Evolutionary conservation across 495 filamentous ascomycete species (phyloP), one percentile per base, ranked within the genome.

Genomic region (Penicillium waksmanii): DNA sequence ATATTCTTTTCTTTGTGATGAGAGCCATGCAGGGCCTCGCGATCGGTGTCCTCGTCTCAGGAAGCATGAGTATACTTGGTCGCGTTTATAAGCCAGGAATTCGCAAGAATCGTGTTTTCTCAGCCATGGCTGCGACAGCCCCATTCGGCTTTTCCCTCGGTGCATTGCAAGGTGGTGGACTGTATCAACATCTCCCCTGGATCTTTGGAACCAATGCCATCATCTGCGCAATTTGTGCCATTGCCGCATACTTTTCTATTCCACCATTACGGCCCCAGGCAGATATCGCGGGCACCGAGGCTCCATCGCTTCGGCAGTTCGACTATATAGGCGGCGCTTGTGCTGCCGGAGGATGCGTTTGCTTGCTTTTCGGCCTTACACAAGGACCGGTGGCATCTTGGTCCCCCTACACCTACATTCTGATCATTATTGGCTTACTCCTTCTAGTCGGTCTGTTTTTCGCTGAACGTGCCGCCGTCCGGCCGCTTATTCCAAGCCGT

Each of bases 61-160:
- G 68, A 4, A 56, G 59, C 18, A 69, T 73, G 70, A 71, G 64
- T 56, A 67, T 73, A 15, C 62, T 71, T 7, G 68, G 68, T 3
- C 62, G 70, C 6, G 68, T 73, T 3, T 73, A 73, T 34, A 66
- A 56, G n/a, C 70, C 68, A 7, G 68, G 68, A 0, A 33, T 66
- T 25, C 67, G 68, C n/a, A 73, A 73, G 54, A 69, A 64, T 51
- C 63, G 66, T 19, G 68, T 71, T 6, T 71, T 73, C 49, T 69
- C 68, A 0, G 57, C 66, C 15, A 73, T 73, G 68, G 62, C 70
- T 8, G 68, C 68, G 1, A 63, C 56, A 1, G 60, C 60, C 3
- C 66, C 70, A 1, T 62, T 73, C 18, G 68, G 70, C 1, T 73
- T 73, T 51, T 63, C 56, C 1, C 64, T 71, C 23, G 70, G 64